These are phyloP conservation scores for Colletotrichum neosansevieriae DNA, from an alignment of 2,329 filamentous ascomycete species.

Conservation along the genomic window DNA sequence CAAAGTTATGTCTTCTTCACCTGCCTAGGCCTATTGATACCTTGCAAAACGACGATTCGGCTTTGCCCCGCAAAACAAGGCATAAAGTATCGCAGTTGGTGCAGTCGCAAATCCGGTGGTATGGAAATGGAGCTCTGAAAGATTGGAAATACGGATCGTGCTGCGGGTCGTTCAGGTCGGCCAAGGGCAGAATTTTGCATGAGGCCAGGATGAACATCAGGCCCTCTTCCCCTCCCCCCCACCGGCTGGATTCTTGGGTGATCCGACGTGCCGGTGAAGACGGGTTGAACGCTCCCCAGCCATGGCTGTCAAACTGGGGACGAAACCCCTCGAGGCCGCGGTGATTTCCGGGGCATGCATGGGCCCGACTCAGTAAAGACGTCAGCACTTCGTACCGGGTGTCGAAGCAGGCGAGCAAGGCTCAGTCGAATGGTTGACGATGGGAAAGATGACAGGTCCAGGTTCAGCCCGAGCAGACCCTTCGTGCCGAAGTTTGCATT, in stretches of 20 bases:
- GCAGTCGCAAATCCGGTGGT: not conserved
- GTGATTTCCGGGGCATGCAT: conserved; percentile 23
- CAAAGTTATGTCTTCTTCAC: too few relatives aligned
- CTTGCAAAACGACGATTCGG: too few relatives aligned
- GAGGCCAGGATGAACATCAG: conserved; percentile 7
- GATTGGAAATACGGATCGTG: conserved; percentile 9
- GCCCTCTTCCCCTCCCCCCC: conserved; percentile 2
- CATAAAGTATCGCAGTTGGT: not conserved
- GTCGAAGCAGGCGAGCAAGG: too few relatives aligned
- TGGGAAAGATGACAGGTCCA: not conserved
- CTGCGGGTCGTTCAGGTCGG: conserved; percentile 33
- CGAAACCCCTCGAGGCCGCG: conserved; percentile 14
- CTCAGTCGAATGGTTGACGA: too few relatives aligned
- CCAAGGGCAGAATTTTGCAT: conserved; percentile 26
- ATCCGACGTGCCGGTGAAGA: conserved; percentile 22
- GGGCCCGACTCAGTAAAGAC: conserved; percentile 5
- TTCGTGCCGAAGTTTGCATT: not conserved
- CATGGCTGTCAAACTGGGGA: conserved; percentile 13
- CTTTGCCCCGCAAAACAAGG: too few relatives aligned
- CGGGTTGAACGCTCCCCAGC: conserved; percentile 8
- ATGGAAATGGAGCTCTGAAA: conserved; percentile 16
- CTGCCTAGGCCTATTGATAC: too few relatives aligned
- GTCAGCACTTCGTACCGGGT: not conserved
- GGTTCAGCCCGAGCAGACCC: not conserved
- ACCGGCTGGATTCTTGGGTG: conserved; percentile 14